Conservation (phyloP, 2,329 filamentous ascomycete species). For the Shiraia sp. region DNA sequence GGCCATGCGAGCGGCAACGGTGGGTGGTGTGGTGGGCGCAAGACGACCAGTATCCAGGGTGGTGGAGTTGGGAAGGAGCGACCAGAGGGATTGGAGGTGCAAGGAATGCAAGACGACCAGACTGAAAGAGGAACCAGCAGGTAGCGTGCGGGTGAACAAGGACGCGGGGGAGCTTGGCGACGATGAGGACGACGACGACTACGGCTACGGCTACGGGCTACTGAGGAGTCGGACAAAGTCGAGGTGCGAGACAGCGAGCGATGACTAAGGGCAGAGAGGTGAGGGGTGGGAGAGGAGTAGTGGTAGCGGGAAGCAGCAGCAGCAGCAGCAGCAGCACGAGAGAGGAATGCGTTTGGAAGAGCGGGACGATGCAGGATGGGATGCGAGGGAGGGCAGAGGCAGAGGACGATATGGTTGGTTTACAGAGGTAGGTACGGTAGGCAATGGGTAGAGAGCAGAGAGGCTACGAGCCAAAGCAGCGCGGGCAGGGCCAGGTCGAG, state of each 20-base stretch:
- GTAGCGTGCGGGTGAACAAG: conserved; percentile 4
- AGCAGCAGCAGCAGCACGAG: too few relatives aligned
- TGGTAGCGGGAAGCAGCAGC: background rate
- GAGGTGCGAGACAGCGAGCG: conserved; percentile 3
- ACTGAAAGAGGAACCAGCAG: background rate
- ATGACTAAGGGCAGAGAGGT: conserved; percentile 21
- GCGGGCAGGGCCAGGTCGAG: too few relatives aligned
- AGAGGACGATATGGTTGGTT: conserved; percentile 32
- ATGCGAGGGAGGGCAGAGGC: conserved; percentile 29
- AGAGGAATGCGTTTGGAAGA: conserved; percentile 25
- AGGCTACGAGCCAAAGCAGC: too few relatives aligned
- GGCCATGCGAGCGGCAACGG: conserved; percentile 25
- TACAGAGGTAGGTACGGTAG: conserved; percentile 15
- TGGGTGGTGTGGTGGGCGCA: conserved; percentile 12
- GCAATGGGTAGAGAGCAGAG: too few relatives aligned
- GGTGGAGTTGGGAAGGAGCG: conserved; percentile 8
- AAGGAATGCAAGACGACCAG: conserved; percentile 5
- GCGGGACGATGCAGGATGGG: conserved; percentile 25
- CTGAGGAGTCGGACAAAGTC: too few relatives aligned
- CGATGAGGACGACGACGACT: too few relatives aligned
- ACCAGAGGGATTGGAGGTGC: conserved; percentile 5
- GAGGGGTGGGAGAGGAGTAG: conserved; percentile 20
- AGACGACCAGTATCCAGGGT: conserved; percentile 6
- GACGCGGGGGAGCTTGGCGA: conserved; percentile 17
- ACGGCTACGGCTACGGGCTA: too few relatives aligned